Evolutionary conservation across 106 monocot genomes (phyloP).

Genomic region (Apostasia ramifera): DNA sequence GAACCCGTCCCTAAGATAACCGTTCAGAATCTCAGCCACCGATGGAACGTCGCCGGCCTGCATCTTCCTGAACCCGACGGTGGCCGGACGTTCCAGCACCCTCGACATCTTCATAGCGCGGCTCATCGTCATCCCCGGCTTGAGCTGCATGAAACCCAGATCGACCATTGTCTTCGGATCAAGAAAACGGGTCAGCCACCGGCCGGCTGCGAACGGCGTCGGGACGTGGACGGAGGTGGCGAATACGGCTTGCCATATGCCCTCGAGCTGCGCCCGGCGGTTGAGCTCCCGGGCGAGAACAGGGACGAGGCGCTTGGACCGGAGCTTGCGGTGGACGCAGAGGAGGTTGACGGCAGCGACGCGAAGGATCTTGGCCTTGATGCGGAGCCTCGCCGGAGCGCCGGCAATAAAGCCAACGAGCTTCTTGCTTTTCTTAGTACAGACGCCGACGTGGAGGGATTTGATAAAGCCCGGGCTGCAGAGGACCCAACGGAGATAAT

Average conservation of each 20-base stretch:
- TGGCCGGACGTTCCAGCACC: conserved; percentile 21
- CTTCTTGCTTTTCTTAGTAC: not conserved
- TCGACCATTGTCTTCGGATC: conserved; percentile 58
- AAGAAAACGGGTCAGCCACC: conserved; percentile 47
- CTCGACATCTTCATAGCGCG: conserved; percentile 37
- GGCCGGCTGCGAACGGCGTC: conserved; percentile 37
- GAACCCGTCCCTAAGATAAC: conserved; percentile 31
- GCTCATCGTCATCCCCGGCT: conserved; percentile 54
- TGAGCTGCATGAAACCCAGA: conserved; percentile 43
- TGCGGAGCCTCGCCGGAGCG: conserved; percentile 30
- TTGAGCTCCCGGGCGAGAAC: conserved; percentile 62
- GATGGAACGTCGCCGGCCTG: conserved; percentile 45
- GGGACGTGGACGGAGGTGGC: conserved; percentile 43
- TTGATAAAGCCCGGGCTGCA: not conserved
- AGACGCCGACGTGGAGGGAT: not conserved
- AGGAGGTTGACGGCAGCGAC: conserved; percentile 64
- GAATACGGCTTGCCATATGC: conserved; percentile 59
- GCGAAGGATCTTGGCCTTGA: conserved; percentile 20
- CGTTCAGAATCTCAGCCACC: conserved; percentile 40
- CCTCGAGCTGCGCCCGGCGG: conserved; percentile 37
- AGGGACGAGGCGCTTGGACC: conserved; percentile 56
- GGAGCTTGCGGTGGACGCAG: conserved; percentile 61
- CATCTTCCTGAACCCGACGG: conserved; percentile 52
- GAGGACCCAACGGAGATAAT: not conserved
- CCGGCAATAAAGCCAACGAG: not conserved